Percentiles rank a stretch among this genome's conserved stretches.
These are phyloP conservation scores for Botrytis pseudocinerea DNA, from an alignment of 2,329 filamentous ascomycete species.

Conservation along the genomic window DNA sequence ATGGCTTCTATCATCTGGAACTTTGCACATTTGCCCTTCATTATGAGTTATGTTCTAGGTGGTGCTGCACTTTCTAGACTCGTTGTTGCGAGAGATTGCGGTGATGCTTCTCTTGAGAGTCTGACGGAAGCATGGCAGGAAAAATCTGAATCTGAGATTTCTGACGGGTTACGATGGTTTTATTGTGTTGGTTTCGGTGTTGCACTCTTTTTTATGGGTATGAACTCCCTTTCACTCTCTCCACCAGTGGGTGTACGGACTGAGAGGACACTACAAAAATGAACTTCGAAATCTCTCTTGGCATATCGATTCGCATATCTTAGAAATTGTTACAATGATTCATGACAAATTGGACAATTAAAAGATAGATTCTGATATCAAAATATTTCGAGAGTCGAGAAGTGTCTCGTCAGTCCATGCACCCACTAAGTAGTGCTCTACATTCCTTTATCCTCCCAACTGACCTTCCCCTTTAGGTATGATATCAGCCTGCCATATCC, in stretches of 20 bases:
- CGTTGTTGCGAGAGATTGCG: constrained; percentile 58
- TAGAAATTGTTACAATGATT: background rate
- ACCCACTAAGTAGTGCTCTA: background rate
- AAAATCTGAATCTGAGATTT: constrained; percentile 53
- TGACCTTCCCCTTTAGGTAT: constrained; percentile 38
- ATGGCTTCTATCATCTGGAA: constrained; percentile 53
- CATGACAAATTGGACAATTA: background rate
- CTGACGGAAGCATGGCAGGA: constrained; percentile 53
- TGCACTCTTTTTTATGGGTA: constrained; percentile 53
- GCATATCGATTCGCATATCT: background rate
- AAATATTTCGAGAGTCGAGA: background rate
- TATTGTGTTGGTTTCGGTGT: constrained; percentile 63
- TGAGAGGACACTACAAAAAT: background rate
- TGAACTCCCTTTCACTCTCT: constrained; percentile 6
- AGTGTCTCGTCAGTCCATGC: background rate
- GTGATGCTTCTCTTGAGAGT: constrained; percentile 48
- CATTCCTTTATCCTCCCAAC: background rate
- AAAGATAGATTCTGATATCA: background rate
- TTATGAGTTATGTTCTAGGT: constrained; percentile 63
- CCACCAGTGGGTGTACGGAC: background rate
- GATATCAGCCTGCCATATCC: constrained; percentile 57
- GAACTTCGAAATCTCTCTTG: background rate
- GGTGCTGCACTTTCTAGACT: constrained; percentile 58
- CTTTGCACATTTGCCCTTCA: constrained; percentile 59
- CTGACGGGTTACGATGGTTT: constrained; percentile 58